Evolutionary conservation across 2,329 filamentous ascomycete species (phyloP).

Genomic region (Epichloe uncinata): DNA sequence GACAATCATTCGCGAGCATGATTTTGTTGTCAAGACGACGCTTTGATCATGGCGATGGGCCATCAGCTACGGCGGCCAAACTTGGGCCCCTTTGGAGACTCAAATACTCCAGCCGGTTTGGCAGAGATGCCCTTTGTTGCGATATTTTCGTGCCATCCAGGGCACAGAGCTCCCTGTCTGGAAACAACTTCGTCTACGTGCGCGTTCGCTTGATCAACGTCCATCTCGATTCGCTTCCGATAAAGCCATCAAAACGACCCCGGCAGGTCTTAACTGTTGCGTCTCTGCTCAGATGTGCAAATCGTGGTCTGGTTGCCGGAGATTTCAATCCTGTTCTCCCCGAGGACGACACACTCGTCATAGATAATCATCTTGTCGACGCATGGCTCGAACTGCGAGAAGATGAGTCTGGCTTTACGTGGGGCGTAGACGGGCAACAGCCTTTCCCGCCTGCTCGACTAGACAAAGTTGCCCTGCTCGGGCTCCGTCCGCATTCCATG

Average conservation of each 20-base stretch:
- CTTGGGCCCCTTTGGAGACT: no score
- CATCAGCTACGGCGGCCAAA: no score
- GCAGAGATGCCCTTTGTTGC: no score
- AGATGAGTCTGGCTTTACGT: constrained; percentile 21
- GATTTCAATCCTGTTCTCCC: constrained; percentile 26
- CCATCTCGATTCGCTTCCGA: constrained; percentile 23
- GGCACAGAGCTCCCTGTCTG: no score
- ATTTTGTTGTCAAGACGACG: no score
- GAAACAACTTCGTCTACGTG: neutral
- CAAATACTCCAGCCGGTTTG: no score
- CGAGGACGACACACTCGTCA: constrained; percentile 19
- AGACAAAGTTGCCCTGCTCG: constrained; percentile 3
- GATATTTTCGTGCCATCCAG: no score
- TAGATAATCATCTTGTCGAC: constrained; percentile 10
- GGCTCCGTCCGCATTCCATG: no score
- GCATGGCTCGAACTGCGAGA: constrained; percentile 15
- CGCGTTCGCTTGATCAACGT: constrained; percentile 23
- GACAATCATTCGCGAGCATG: no score
- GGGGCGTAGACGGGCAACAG: constrained; percentile 21
- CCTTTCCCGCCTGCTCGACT: constrained; percentile 20
- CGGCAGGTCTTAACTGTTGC: constrained; percentile 17
- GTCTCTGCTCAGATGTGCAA: constrained; percentile 13
- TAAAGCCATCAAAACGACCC: constrained; percentile 16
- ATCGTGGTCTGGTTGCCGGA: constrained; percentile 22
- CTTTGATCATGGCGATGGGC: no score